Base-by-base conservation (phyloP, 2,329 filamentous ascomycete species). In the Venturia nashicola region DNA sequence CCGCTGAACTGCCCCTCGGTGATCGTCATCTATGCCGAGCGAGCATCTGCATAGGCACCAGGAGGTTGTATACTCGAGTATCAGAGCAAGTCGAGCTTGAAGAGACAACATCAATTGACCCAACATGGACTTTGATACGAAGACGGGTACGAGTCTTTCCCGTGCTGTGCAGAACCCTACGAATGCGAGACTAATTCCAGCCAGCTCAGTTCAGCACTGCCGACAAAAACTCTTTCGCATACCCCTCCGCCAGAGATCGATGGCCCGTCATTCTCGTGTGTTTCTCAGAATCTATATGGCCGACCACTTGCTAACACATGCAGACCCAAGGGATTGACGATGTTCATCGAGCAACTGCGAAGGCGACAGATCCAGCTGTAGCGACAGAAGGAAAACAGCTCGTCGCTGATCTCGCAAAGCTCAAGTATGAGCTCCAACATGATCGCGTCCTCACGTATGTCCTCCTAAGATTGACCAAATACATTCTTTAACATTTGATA, bases 391-490 rank as follows among this genome's bases (percentile, higher is more conserved):
- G 94, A 70, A 97, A 97, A 79, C 80, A 79, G 69, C 91, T 99
- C 66, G 83, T 96, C 51, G 85, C 89, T 72, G 83, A 88, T 68
- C 81, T 99, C 14, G 88, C 87, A 5, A 83, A 82, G 68, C 81
- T 99, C 70, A 99, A 99, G 77, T 97, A 97, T 76, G 93, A 97
- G 77, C 78, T 97, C 55, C 90, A 96, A 73, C 94, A 99, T 73
- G 86, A 97, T 75, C 85, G 91, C 54, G 79, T 84, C 67, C 76
- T 97, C 69, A 87, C 83, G 89, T 93, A 80, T 67, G 83, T 71
- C 65, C 32, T 39, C 6, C 36, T 16, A 46, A 27, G 27, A 27
- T 4, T 27, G 4, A 27, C 27, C 4, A 27, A 46, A 64, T 18
- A 20, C 46, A 34, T 57, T 18, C 11, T 32, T 51, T 20, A 11